Evolutionary conservation across 306 rosid genomes (phyloP).

Genomic region (Vigna trinervia): DNA sequence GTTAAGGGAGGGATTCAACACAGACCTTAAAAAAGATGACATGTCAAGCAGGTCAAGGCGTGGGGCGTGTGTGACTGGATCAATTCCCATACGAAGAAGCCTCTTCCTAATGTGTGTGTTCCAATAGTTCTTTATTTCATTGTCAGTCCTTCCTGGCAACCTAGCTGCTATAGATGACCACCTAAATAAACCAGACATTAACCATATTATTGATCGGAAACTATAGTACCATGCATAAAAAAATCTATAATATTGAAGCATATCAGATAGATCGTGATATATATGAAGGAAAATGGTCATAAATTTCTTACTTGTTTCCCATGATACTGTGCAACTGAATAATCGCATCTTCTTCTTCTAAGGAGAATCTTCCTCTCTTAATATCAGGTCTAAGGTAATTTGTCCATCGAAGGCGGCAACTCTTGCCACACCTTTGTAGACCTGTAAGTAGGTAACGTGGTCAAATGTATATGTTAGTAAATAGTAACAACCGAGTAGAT

Average conservation of each 20-base stretch:
- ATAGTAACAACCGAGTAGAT: too few relatives aligned
- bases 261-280: not conserved
- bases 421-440: conserved; percentile 84
- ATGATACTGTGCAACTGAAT: conserved; percentile 76
- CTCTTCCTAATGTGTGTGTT: conserved; percentile 79
- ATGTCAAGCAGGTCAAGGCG: conserved; percentile 74
- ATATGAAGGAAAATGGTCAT: not conserved
- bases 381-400: conserved; percentile 88
- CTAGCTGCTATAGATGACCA: conserved; percentile 89
- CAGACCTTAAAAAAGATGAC: conserved; percentile 58
- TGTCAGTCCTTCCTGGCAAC: conserved; percentile 87
- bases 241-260: not conserved
- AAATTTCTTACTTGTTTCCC: conserved; percentile 77
- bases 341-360: conserved; percentile 84
- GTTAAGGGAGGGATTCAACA: conserved; percentile 60
- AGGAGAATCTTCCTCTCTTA: conserved; percentile 86
- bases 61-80: conserved; percentile 80
- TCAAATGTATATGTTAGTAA: too few relatives aligned
- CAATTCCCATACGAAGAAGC: conserved; percentile 77
- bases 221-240: not conserved
- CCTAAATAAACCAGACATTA: conserved; percentile 41
- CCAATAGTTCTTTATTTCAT: conserved; percentile 90
- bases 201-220: not conserved
- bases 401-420: conserved; percentile 92
- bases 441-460: conserved; percentile 44